phyloP scores from a whole-genome alignment of 176 grass and related monocot species.

The Carex littledalei region DNA sequence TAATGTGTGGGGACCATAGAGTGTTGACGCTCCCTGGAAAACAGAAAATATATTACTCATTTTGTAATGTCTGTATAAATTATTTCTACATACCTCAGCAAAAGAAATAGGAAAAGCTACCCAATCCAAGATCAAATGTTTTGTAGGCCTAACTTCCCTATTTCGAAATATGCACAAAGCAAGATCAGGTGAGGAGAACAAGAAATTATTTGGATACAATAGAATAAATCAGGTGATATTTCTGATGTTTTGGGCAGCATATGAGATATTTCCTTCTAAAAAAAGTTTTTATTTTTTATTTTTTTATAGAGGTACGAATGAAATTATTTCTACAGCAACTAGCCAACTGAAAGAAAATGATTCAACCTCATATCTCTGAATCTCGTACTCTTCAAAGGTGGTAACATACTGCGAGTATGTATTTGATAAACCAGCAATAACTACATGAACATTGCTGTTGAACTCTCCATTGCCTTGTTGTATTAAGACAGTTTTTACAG shows the following conservation, averaged over 20 bases:
- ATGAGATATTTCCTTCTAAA: not conserved
- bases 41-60: not conserved
- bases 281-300: not conserved
- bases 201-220: not conserved
- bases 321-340: not conserved
- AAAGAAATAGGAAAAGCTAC: not conserved
- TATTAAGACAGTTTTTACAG: conserved; percentile 62
- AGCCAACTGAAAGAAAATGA: conserved; percentile 3
- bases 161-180: not conserved
- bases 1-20: conserved; percentile 93
- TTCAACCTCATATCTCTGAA: conserved; percentile 94
- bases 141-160: not conserved
- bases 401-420: conserved; percentile 94
- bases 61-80: not conserved
- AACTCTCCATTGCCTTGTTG: conserved; percentile 51
- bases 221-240: not conserved
- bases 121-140: not conserved
- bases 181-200: not conserved
- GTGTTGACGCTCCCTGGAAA: conserved; percentile 73
- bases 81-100: not conserved
- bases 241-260: not conserved
- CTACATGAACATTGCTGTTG: conserved; percentile 56
- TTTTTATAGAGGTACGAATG: not conserved
- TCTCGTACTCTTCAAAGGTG: conserved; percentile 86
- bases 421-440: conserved; percentile 88